Base-by-base conservation (phyloP, 2,329 filamentous ascomycete species). In the Exophiala alcalophila region DNA sequence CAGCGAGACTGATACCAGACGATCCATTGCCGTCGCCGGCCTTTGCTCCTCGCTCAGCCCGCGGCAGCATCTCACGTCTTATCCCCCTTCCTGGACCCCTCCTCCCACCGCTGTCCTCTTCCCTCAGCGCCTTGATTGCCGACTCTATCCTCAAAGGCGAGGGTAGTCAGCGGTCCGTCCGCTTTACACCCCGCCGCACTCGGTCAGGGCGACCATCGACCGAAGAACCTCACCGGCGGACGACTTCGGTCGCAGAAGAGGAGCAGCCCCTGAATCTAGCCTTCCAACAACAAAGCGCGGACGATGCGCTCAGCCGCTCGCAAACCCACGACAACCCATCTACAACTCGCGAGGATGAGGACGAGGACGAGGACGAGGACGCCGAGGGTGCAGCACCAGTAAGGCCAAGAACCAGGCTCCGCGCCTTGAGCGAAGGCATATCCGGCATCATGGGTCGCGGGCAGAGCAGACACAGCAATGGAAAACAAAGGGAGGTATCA, bases 101-200 rank as follows among this genome's bases (percentile, higher is more conserved):
- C 4, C 71, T 80, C 2, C 74, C 75, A 20, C 78, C 81, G 0
- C 66, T 84, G 1, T 80, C 75, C 2, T 74, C 72, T 2, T 75
- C 74, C 1, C 67, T 85, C 11, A 78, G 71, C 57, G 80, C 76
- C 1, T 75, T 84, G 33, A 78, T 84, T 4, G 80, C 80, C 6
- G 80, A 84, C 50, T 74, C 78, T 15, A 66, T 83, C 18, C 72
- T 79, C n/a, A 73, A 77, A 11, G 75, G 77, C 10, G 68, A 76
- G 46, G 70, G 69, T 12, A 27, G 44, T 6, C 37, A 52, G 12
- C 37, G 27, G 5, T 45, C 55, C 14, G 44, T 47, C 10, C 52
- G 52, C 3, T 30, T 27, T 8, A 29, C 41, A 5, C 34, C 50
- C 10, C 47, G 50, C 14, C 44, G 55, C n/a, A 25, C 40, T 21